Conservation (phyloP, 2,329 filamentous ascomycete genomes). For the Monosporascus sp. region DNA sequence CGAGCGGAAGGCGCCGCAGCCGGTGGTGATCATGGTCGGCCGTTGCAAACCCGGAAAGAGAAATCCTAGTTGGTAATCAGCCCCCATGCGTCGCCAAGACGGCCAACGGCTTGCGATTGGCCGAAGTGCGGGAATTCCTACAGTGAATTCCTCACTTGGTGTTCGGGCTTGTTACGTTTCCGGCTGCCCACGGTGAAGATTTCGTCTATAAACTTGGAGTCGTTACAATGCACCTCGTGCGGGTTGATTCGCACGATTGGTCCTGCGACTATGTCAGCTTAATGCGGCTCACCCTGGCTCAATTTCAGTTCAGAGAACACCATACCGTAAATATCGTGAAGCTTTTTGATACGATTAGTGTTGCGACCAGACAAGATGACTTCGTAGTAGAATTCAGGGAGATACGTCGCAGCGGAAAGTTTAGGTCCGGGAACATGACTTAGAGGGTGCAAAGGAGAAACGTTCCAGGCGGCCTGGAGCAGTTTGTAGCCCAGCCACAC, state of each 20-base stretch:
- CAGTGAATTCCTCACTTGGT: conserved; percentile 12
- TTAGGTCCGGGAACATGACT: conserved; percentile 31
- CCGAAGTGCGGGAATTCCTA: conserved; percentile 1
- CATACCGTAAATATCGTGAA: conserved; percentile 33
- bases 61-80: background rate
- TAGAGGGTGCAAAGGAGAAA: conserved; percentile 35
- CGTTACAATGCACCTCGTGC: conserved; percentile 33
- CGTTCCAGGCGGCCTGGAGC: conserved; percentile 26
- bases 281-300: background rate
- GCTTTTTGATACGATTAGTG: conserved; percentile 25
- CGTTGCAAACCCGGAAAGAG: conserved; percentile 14
- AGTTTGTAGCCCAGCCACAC: conserved; percentile 26
- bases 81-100: too few relatives aligned
- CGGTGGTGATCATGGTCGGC: conserved; percentile 28
- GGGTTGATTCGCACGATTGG: conserved; percentile 35
- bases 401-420: conserved; percentile 29
- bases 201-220: conserved; percentile 31
- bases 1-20: conserved; percentile 22
- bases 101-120: too few relatives aligned
- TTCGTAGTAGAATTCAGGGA: conserved; percentile 34
- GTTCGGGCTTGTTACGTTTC: conserved; percentile 18
- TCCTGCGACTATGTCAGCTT: conserved; percentile 12
- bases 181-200: conserved; percentile 26
- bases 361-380: conserved; percentile 30
- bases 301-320: background rate